A percentile compares a stretch with the other conserved stretches of the same genome.
These are phyloP conservation scores for Pisolithus thermaeus DNA, from an alignment of 1,284 basidiomycete genomes.

Conservation along the genomic window DNA sequence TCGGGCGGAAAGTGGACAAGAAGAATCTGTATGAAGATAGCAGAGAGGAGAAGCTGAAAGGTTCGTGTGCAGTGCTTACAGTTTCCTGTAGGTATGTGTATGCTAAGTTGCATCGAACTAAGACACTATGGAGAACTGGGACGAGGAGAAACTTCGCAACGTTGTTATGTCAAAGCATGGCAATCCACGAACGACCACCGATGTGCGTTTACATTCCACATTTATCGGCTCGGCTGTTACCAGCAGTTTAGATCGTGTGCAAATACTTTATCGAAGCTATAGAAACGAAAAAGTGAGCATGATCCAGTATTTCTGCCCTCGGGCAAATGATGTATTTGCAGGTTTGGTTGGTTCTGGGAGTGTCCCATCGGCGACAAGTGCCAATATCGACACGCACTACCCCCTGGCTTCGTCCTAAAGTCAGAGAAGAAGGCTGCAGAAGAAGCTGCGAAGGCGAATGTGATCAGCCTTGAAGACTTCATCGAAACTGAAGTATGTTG, in stretches of 20 bases:
- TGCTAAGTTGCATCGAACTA: constrained; percentile 7
- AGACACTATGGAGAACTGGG: constrained; percentile 99
- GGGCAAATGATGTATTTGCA: constrained; percentile 20
- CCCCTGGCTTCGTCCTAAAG: constrained; percentile 93
- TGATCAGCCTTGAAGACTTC: constrained; percentile 95
- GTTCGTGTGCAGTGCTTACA: constrained; percentile 36
- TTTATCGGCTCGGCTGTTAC: constrained; percentile 5
- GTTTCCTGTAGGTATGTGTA: background rate
- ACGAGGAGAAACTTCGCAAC: constrained; percentile 84
- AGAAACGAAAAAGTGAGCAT: constrained; percentile 71
- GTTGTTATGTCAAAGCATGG: constrained; percentile 89
- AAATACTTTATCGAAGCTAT: constrained; percentile 97
- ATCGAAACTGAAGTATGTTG: constrained; percentile 85
- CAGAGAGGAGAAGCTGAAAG: constrained; percentile 74
- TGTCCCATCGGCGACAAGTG: constrained; percentile 86
- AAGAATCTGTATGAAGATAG: constrained; percentile 92
- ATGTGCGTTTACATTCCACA: constrained; percentile 47
- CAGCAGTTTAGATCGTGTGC: constrained; percentile 78
- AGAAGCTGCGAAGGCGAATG: constrained; percentile 83
- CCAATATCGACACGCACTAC: constrained; percentile 93
- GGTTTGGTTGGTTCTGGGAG: constrained; percentile 93
- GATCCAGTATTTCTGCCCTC: background rate
- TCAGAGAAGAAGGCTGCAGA: constrained; percentile 84
- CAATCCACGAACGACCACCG: constrained; percentile 89
- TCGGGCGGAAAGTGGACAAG: constrained; percentile 92